These are phyloP conservation scores for Bauhinia variegata DNA, from an alignment of 306 rosid genomes.

Conservation along the genomic window DNA sequence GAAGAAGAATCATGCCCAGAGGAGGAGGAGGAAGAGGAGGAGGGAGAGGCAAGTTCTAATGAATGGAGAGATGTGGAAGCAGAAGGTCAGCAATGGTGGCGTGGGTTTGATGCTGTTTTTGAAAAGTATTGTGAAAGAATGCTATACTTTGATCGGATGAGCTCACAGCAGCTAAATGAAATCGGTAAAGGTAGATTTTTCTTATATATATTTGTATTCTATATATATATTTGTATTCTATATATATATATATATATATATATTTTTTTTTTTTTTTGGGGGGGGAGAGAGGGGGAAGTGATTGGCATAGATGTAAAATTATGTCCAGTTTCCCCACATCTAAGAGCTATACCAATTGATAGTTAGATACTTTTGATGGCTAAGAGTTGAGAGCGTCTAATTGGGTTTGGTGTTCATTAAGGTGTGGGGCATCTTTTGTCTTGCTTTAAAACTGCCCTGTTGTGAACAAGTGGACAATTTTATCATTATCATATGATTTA, in stretches of 20 bases:
- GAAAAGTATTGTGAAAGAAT: conserved; percentile 86
- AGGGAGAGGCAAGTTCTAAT: conserved; percentile 51
- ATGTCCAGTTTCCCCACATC: not conserved
- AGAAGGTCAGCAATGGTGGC: conserved; percentile 96
- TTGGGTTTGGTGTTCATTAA: conserved; percentile 16
- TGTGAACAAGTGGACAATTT: not conserved
- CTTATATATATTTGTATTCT: not conserved
- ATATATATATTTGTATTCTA: too few species aligned
- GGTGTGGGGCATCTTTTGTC: conserved; percentile 5
- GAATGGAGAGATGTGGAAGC: conserved; percentile 99
- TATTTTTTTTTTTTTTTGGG: too few species aligned
- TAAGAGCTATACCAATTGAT: not conserved
- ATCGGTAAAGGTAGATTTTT: conserved; percentile 53
- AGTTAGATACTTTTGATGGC: not conserved
- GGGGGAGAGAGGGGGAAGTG: too few species aligned
- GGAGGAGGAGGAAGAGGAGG: conserved; percentile 81
- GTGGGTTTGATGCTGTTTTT: conserved; percentile 83
- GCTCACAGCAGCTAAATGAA: conserved; percentile 60
- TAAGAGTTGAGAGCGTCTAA: conserved; percentile 2
- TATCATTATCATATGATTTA: conserved; percentile 12
- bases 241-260: too few species aligned
- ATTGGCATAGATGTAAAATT: conserved; percentile 2
- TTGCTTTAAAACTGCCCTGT: not conserved
- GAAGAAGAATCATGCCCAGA: conserved; percentile 85
- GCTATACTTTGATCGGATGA: conserved; percentile 82